Evolutionary conservation across 106 monocot genomes (phyloP), one percentile per base, ranked within the genome.

Genomic region (Acorus calamus): DNA sequence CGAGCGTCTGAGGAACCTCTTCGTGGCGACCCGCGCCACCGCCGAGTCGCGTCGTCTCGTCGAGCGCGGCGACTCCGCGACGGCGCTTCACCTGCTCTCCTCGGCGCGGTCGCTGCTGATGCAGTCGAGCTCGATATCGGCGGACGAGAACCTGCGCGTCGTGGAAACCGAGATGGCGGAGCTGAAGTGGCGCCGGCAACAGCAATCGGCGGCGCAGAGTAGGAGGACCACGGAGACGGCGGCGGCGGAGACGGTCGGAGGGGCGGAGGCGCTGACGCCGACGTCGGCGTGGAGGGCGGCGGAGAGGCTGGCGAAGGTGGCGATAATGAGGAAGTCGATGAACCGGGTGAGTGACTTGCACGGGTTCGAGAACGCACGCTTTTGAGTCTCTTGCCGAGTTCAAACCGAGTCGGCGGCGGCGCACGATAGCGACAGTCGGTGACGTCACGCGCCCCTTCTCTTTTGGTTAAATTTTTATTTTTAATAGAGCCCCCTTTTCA

Each of bases 251-350:
- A 44, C 13, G 6, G 73, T 47, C 2, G 73, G 61, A 5, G 75
- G 60, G 3, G 78, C 50, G 4, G 84, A 94, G 55, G 69, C 75
- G 60, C 64, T 98, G 62, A 98, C 96, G 43, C 96, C 96, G 9
- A 98, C 83, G 43, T 98, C 96, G 2, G 96, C 96, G 46, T 98
- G 96, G 96, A 77, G 96, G 2, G 90, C 87, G 7, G 96, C 96
- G 8, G 96, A 98, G 83, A 80, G 82, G 74, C 85, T 98, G 44
- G 91, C 96, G 2, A 98, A 88, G 77, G 80, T 98, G 62, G 91
- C 96, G 41, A 83, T 98, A 42, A 78, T 79, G 87, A 73, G 84
- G 48, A 98, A 98, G 74, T 91, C 96, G 4, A 48, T 85, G 72
- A 98, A 83, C 75, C 79, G 87, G 47, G 85, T 91, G 48, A 80